These are phyloP conservation scores for Ambispora gerdemannii DNA, from an alignment of 192 early-diverging fungal species.

Conservation along the genomic window DNA sequence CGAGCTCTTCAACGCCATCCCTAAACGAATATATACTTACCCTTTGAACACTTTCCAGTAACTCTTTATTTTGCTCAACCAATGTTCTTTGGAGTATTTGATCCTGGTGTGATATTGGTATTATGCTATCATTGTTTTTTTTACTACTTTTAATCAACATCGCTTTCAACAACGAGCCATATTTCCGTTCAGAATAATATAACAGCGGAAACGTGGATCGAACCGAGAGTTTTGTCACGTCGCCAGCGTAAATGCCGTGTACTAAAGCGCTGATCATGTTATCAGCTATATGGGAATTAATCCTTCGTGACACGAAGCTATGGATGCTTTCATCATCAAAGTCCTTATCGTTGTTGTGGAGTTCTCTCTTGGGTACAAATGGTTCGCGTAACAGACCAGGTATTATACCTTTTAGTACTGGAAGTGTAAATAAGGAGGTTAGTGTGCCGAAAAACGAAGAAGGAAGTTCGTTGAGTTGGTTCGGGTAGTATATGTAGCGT, in stretches of 20 bases:
- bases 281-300: constrained; percentile 70
- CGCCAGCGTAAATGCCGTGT: constrained; percentile 93
- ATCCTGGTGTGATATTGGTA: background rate
- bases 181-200: constrained; percentile 62
- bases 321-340: constrained; percentile 87
- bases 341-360: no score
- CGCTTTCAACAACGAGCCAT: constrained; percentile 55
- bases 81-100: background rate
- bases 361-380: constrained; percentile 26
- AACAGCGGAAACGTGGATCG: constrained; percentile 69
- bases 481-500: constrained; percentile 76
- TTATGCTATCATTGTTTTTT: constrained; percentile 32
- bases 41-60: constrained; percentile 42
- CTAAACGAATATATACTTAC: constrained; percentile 82
- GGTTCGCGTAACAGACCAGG: constrained; percentile 59
- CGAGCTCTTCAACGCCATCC: constrained; percentile 71
- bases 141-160: no score
- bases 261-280: constrained; percentile 84
- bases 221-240: constrained; percentile 72
- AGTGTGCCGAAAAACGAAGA: constrained; percentile 20
- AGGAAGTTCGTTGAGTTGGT: constrained; percentile 66
- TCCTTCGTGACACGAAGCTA: constrained; percentile 74
- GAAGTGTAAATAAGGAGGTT: constrained; percentile 29
- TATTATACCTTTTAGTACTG: constrained; percentile 50
- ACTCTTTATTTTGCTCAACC: constrained; percentile 14